Conservation (phyloP, 768 basidiomycete species). For the Omphalotus guepiniiformis region DNA sequence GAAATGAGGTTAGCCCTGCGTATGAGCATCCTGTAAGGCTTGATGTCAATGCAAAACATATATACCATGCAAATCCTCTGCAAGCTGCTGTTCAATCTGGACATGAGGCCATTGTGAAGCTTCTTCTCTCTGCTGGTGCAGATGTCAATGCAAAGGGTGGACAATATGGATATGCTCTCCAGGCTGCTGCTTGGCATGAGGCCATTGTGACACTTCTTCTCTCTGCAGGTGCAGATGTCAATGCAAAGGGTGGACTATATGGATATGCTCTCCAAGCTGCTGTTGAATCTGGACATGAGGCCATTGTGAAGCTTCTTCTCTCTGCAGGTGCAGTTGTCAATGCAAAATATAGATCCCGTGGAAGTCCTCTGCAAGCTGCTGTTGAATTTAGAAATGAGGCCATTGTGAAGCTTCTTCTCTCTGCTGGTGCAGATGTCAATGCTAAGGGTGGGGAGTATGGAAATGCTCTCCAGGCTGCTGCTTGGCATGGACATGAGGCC, state of each 20-base stretch:
- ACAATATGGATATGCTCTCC: neutral
- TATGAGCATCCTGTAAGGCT: neutral
- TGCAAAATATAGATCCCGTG: too few species aligned
- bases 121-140: slow-evolving; percentile 10
- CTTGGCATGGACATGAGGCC: too few species aligned
- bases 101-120: neutral
- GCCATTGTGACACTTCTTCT: slow-evolving; percentile 3
- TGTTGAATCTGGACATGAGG: too few species aligned
- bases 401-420: too few species aligned
- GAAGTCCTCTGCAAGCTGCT: too few species aligned
- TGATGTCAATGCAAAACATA: neutral
- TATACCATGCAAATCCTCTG: neutral
- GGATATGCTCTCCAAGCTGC: slow-evolving; percentile 7
- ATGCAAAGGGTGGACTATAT: neutral
- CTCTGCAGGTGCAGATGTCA: slow-evolving; percentile 4
- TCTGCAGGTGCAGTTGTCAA: too few species aligned
- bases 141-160: slow-evolving; percentile 4
- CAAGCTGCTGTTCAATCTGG: slow-evolving; percentile 1
- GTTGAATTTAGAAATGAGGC: too few species aligned
- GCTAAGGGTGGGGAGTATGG: too few species aligned
- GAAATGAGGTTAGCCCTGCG: neutral
- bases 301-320: too few species aligned
- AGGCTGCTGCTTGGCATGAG: neutral
- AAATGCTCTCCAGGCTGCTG: too few species aligned
- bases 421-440: too few species aligned